Percentiles rank a stretch among this genome's conserved stretches.
Evolutionary conservation across 1,284 basidiomycete genomes (phyloP).

Genomic region (Ustilago trichophora): DNA sequence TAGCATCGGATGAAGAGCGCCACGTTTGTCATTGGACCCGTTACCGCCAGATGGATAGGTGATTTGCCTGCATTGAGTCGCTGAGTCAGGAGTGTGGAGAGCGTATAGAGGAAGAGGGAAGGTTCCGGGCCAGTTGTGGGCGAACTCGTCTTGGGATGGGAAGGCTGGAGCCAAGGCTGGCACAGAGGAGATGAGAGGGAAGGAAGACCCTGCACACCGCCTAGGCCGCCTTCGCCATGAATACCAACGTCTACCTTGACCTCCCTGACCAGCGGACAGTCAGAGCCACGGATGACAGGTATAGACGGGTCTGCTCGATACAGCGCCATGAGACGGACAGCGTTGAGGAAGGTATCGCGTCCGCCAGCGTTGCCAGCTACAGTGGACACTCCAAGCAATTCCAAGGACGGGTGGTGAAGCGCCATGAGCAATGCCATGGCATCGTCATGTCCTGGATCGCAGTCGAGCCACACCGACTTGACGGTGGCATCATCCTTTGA

Average conservation of each 20-base stretch:
- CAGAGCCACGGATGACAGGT: conserved; percentile 54
- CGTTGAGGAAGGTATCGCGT: conserved; percentile 51
- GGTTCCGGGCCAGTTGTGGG: conserved; percentile 38
- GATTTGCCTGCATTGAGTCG: conserved; percentile 37
- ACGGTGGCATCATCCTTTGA: conserved; percentile 7
- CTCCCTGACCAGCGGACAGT: conserved; percentile 50
- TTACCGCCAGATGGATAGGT: conserved; percentile 51
- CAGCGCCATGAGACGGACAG: conserved; percentile 47
- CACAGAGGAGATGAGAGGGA: conserved; percentile 30
- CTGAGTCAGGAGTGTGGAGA: conserved; percentile 68
- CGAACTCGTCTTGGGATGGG: conserved; percentile 30
- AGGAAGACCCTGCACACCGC: conserved; percentile 54
- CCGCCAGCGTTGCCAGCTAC: conserved; percentile 57
- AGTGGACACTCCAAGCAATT: conserved; percentile 56
- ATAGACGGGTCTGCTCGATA: conserved; percentile 42
- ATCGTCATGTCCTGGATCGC: conserved; percentile 61
- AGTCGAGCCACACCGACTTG: conserved; percentile 58
- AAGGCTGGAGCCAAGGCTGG: conserved; percentile 34
- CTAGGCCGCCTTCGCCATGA: conserved; percentile 58
- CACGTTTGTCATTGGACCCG: conserved; percentile 59
- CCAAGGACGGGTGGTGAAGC: conserved; percentile 41
- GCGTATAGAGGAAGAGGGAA: conserved; percentile 46
- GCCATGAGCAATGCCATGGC: conserved; percentile 57
- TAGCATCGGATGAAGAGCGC: conserved; percentile 55
- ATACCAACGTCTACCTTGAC: conserved; percentile 49